phyloP scores from a whole-genome alignment of 805 yeast genomes.

The Monosporozyma yasuniensis region DNA sequence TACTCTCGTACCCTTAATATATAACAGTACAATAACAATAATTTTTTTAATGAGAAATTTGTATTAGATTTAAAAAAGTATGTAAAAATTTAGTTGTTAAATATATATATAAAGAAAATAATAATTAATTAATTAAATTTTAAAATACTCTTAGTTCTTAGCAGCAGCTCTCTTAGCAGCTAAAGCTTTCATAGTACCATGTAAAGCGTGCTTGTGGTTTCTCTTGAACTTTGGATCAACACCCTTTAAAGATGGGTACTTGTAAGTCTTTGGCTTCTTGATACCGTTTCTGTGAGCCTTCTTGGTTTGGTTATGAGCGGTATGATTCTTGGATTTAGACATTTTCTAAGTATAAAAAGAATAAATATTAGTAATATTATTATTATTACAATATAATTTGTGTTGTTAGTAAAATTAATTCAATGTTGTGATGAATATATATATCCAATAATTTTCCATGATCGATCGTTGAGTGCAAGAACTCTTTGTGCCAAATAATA shows the following conservation, averaged over 20 bases:
- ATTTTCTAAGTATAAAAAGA: constrained; percentile 36
- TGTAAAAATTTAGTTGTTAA: not conserved
- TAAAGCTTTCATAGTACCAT: constrained; percentile 92
- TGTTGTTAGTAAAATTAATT: too few species aligned
- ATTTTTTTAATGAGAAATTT: not conserved
- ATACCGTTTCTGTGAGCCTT: constrained; percentile 99
- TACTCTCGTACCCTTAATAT: too few species aligned
- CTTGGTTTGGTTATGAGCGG: constrained; percentile 98
- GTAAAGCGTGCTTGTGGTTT: constrained; percentile 98
- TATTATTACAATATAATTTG: too few species aligned
- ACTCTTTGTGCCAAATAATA: too few species aligned
- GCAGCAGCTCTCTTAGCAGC: constrained; percentile 66
- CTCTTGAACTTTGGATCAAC: constrained; percentile 99
- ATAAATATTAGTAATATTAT: not conserved
- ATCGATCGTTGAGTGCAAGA: too few species aligned
- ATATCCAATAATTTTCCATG: too few species aligned
- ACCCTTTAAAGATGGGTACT: constrained; percentile 97
- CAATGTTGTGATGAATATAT: too few species aligned
- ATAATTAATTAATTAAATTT: not conserved
- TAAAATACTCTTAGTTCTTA: not conserved
- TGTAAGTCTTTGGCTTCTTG: constrained; percentile 97
- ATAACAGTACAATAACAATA: not conserved
- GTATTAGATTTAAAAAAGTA: not conserved
- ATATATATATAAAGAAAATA: not conserved
- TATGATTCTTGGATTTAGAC: constrained; percentile 99